These are phyloP conservation scores for Mercurialis annua DNA, from an alignment of 345 rosid species.

Conservation along the genomic window DNA sequence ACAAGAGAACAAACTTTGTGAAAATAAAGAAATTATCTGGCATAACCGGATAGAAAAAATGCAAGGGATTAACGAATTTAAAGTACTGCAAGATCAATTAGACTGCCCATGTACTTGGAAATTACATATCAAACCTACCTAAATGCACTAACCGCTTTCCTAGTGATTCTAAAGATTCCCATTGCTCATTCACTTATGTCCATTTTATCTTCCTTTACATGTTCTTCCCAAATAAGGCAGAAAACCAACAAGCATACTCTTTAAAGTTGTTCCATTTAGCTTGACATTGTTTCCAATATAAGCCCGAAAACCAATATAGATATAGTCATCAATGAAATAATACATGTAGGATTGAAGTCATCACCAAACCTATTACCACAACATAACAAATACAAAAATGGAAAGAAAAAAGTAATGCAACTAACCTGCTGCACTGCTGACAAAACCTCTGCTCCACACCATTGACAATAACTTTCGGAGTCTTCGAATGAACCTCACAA, in stretches of 20 bases:
- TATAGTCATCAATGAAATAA: not conserved
- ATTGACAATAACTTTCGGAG: conserved; percentile 57
- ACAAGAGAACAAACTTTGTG: not conserved
- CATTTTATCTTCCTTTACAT: not conserved
- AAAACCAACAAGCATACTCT: not conserved
- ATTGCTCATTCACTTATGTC: not conserved
- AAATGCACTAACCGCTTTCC: not conserved
- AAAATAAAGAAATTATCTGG: not conserved
- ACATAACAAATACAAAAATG: not conserved
- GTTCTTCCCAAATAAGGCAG: conserved; percentile 4
- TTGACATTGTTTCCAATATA: not conserved
- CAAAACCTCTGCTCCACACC: conserved; percentile 80
- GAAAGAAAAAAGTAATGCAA: not conserved
- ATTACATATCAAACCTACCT: not conserved
- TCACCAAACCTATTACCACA: not conserved
- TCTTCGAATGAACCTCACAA: conserved; percentile 74
- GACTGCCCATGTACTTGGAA: not conserved
- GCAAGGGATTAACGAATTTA: not conserved
- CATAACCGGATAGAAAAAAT: not conserved
- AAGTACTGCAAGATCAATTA: not conserved
- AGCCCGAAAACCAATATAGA: not conserved
- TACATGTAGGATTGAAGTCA: not conserved
- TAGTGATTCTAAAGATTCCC: not conserved
- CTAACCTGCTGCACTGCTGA: conserved; percentile 90
- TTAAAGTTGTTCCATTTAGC: not conserved